Evolutionary conservation across 2,329 filamentous ascomycete species (phyloP), one percentile per base, ranked within the genome.

Genomic region (Huntiella savannae): DNA sequence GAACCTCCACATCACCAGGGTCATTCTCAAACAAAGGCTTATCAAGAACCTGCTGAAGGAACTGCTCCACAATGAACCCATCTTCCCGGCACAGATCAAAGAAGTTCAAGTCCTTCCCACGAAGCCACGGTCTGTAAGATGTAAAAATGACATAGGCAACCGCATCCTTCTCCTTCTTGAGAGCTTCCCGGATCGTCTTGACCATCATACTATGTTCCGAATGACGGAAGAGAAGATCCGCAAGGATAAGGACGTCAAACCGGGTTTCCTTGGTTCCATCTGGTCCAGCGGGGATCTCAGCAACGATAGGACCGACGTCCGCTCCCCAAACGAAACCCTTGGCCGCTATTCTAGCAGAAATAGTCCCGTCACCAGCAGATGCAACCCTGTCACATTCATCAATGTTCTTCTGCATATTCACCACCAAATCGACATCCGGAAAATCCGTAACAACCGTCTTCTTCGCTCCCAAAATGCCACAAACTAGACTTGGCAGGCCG

Each of bases 141-240:
- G 87, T 93, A 64, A 95, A 96, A 60, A 95, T 92, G 5, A 95
- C 86, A 55, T 87, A 73, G 2, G 86, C 85, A 46, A 69, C 70
- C 42, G 79, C 74, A 2, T 65, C 64, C 3, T 59, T 55, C 3
- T 63, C 60, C 51, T 63, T 67, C 54, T 69, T 72, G 55, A 95
- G 61, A 12, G 80, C 82, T 56, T 71, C 59, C 55, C 71, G 66
- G 50, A 95, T 73, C 3, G 80, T 85, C 52, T 72, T 69, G 52
- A 92, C 67, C 50, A 95, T 68, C 55, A 83, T 85, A 2, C 63
- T 66, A 57, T 95, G 88, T 64, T 94, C 86, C 4, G 78, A 81
- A 59, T 95, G 86, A 50, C 91, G 83, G 64, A 95, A 96, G 3
- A 95, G 70, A 43, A 95, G 69, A 59, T 95, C 88, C 3, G 87